phyloP scores from a whole-genome alignment of 768 basidiomycete species.

The Boletus eberwhitei region DNA sequence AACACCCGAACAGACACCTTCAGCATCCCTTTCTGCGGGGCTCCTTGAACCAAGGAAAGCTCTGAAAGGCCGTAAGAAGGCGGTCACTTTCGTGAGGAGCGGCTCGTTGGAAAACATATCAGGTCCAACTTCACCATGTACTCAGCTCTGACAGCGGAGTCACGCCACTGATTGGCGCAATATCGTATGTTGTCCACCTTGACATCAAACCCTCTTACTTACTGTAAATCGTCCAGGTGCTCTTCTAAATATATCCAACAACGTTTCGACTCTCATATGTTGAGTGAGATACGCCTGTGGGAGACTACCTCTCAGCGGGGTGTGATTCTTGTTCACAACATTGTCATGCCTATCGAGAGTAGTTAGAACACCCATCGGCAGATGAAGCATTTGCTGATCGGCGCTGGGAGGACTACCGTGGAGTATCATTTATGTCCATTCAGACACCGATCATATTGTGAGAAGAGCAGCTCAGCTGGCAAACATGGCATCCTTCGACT shows the following conservation, averaged over 20 bases:
- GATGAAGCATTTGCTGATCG: neutral
- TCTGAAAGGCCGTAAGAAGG: neutral
- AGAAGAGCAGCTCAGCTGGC: too few species aligned
- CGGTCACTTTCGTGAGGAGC: neutral
- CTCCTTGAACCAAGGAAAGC: neutral
- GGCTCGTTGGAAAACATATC: neutral
- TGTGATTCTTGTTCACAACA: neutral
- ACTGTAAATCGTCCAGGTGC: neutral
- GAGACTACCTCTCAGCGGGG: too few species aligned
- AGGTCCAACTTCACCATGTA: too few species aligned
- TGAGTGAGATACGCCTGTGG: neutral
- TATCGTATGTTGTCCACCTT: neutral
- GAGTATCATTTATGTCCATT: neutral
- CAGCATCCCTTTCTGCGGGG: neutral
- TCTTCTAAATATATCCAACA: neutral
- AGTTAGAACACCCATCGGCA: neutral
- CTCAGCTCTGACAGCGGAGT: neutral
- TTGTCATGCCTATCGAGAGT: neutral
- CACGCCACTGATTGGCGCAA: neutral
- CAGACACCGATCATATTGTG: too few species aligned
- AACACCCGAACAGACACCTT: neutral
- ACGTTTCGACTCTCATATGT: too few species aligned
- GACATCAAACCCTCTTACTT: neutral
- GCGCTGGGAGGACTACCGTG: neutral
- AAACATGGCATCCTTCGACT: neutral